Conservation (phyloP, 2,329 filamentous ascomycete genomes). For the Pseudogymnoascus sp. region DNA sequence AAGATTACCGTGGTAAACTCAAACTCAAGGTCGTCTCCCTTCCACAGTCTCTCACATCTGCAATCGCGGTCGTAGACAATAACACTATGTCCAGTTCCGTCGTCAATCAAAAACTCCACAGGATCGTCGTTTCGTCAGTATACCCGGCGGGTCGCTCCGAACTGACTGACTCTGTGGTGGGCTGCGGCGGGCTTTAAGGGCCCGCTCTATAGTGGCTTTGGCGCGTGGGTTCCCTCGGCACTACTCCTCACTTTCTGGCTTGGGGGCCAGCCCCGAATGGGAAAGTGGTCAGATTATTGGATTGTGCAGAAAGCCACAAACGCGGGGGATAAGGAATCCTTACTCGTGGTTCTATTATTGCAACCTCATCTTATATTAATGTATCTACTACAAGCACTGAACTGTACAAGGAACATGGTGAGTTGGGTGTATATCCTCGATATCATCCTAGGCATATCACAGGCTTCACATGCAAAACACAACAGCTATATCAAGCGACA, state of each 20-base stretch:
- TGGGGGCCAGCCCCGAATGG: slow-evolving; percentile 3
- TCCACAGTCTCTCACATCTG: not conserved
- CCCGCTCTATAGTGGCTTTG: not conserved
- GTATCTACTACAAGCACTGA: not conserved
- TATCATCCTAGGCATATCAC: not conserved
- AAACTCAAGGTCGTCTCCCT: not conserved
- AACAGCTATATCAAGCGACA: not conserved
- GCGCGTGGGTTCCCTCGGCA: not conserved
- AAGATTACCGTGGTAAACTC: not conserved
- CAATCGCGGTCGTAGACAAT: not conserved
- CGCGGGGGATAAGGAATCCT: not conserved
- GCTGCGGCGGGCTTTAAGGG: not conserved
- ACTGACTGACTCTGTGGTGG: not conserved
- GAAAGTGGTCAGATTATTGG: slow-evolving; percentile 1
- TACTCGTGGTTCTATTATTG: not conserved
- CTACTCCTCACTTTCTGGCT: not conserved
- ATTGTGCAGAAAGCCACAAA: not conserved
- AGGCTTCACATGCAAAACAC: not conserved
- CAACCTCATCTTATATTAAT: not conserved
- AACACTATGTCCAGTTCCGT: not conserved
- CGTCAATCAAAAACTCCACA: not conserved
- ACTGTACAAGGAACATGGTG: not conserved
- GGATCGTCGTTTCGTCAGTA: not conserved
- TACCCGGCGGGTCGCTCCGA: not conserved
- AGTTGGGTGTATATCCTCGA: not conserved